These are phyloP conservation scores for Malania oleifera DNA, from an alignment of 164 flowering plant species.

Conservation along the genomic window DNA sequence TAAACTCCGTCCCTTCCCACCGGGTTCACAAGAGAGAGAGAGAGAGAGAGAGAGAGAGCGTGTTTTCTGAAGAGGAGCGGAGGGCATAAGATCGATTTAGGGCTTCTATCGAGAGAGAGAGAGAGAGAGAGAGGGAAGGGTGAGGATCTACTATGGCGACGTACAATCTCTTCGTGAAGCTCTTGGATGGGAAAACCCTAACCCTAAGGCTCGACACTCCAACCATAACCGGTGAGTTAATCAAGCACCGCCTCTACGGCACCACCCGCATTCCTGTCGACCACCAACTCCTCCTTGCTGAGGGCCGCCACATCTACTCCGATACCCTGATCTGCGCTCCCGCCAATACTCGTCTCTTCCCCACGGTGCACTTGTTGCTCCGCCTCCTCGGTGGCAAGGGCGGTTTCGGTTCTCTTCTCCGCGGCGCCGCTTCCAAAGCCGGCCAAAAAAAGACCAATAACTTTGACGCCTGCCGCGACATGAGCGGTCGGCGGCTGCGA, in stretches of 20 bases:
- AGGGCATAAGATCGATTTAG: no score
- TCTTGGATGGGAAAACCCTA: conserved; percentile 45
- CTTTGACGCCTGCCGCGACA: conserved; percentile 94
- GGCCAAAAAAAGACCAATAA: conserved; percentile 98
- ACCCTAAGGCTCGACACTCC: conserved; percentile 39
- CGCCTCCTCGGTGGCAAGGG: conserved; percentile 88
- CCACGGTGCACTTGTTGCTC: conserved; percentile 36
- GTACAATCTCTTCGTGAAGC: conserved; percentile 48
- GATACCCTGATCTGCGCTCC: conserved; percentile 24
- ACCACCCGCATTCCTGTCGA: conserved; percentile 42
- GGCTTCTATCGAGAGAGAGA: no score
- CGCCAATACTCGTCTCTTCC: conserved; percentile 16
- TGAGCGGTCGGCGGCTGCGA: conserved; percentile 88
- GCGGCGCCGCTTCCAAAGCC: conserved; percentile 95
- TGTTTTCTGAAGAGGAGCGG: no score
- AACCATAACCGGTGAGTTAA: conserved; percentile 21
- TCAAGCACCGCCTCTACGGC: conserved; percentile 31
- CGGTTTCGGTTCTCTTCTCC: conserved; percentile 89
- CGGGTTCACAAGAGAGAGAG: no score
- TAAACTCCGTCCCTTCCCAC: no score
- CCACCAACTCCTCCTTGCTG: conserved; percentile 39
- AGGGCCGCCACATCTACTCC: conserved; percentile 22
- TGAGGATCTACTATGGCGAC: conserved; percentile 24
- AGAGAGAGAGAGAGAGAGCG: no score
- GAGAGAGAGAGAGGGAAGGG: no score